Evolutionary conservation across 805 yeast species (phyloP).

Genomic region (Zygotorulaspora danielsina): DNA sequence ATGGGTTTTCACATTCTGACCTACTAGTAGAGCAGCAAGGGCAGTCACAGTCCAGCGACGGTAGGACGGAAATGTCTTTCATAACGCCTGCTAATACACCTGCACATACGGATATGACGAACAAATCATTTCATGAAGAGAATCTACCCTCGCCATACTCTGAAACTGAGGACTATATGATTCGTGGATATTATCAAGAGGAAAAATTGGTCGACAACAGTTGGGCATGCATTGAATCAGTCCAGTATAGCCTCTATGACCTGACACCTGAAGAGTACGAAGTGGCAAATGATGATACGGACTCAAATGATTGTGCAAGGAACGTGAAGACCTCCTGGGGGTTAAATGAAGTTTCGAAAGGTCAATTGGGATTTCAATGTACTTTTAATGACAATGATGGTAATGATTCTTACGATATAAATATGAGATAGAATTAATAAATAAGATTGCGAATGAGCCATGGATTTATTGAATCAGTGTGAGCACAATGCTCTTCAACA

Average conservation of each 20-base stretch:
- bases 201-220: conserved; percentile 3
- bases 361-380: conserved; percentile 2
- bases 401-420: conserved; percentile 13
- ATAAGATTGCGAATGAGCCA: neutral
- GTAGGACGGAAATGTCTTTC: conserved; percentile 1
- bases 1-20: too few relatives aligned
- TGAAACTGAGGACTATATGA: conserved; percentile 31
- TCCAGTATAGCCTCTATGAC: conserved; percentile 25
- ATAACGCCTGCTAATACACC: conserved; percentile 13
- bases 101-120: conserved; percentile 3
- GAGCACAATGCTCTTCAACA: too few relatives aligned
- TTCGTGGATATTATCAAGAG: conserved; percentile 21
- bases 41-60: neutral
- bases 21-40: conserved; percentile 1
- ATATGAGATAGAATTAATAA: conserved; percentile 10
- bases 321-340: neutral
- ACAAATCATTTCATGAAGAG: neutral
- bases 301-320: neutral
- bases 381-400: conserved; percentile 5
- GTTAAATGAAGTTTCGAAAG: neutral
- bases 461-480: neutral
- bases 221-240: conserved; percentile 11
- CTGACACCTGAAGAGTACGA: conserved; percentile 24
- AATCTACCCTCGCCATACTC: conserved; percentile 17
- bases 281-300: conserved; percentile 3